These are phyloP conservation scores for Odontarrhena argentea DNA, from an alignment of 345 rosid species.

Conservation along the genomic window DNA sequence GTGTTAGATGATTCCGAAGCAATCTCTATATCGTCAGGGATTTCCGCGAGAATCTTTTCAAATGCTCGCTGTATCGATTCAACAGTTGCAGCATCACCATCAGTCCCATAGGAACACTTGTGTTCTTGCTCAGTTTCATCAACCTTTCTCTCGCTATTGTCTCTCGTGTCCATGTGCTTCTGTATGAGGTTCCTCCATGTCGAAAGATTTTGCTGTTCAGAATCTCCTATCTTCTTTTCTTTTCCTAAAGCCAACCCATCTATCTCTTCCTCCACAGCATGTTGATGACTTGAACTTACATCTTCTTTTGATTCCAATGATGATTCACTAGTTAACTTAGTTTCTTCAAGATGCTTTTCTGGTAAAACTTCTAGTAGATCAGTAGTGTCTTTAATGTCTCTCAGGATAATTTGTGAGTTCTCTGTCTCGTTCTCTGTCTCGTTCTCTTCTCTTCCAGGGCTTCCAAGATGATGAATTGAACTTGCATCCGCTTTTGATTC, in stretches of 20 bases:
- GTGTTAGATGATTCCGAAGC: conserved; percentile 28
- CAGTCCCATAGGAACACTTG: conserved; percentile 25
- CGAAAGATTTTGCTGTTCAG: conserved; percentile 50
- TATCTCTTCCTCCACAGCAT: conserved; percentile 16
- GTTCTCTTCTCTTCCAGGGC: conserved; percentile 25
- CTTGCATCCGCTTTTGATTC: conserved; percentile 22
- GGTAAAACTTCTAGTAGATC: conserved; percentile 15
- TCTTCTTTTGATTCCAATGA: conserved; percentile 25
- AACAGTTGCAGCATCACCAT: conserved; percentile 57
- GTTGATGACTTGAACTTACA: conserved; percentile 19
- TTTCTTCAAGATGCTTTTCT: conserved; percentile 38
- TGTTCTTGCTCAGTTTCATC: conserved; percentile 39
- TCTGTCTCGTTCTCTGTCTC: neutral
- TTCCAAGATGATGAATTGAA: conserved; percentile 23
- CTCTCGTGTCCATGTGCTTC: conserved; percentile 65
- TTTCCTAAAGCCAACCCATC: conserved; percentile 19
- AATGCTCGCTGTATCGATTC: conserved; percentile 76
- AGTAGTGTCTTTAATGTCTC: conserved; percentile 1
- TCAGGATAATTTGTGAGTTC: neutral
- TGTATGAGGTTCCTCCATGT: conserved; percentile 73
- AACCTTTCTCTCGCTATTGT: conserved; percentile 31
- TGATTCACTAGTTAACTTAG: conserved; percentile 22
- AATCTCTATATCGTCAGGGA: conserved; percentile 45
- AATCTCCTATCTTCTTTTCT: conserved; percentile 33
- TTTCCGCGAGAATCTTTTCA: conserved; percentile 70